phyloP scores from a whole-genome alignment of 1,284 basidiomycete species.

The Anthracocystis panici-leucophaei region DNA sequence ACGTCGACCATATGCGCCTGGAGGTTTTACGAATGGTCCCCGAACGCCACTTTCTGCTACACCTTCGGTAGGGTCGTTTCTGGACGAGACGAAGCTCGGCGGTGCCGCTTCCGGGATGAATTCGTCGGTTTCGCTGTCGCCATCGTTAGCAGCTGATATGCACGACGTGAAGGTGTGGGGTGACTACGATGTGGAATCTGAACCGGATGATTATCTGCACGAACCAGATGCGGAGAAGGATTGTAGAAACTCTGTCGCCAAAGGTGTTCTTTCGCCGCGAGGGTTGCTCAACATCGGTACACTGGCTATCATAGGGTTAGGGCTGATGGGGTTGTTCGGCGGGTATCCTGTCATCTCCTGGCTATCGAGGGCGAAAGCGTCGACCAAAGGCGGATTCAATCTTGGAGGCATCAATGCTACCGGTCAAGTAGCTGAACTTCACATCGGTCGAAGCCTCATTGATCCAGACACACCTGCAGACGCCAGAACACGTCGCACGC shows the following conservation, averaged over 20 bases:
- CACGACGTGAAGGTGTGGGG: conserved; percentile 41
- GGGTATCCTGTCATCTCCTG: conserved; percentile 55
- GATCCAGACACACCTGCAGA: conserved; percentile 60
- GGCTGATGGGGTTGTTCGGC: conserved; percentile 48
- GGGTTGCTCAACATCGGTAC: conserved; percentile 52
- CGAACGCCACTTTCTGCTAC: conserved; percentile 32
- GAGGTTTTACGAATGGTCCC: conserved; percentile 32
- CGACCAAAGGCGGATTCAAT: conserved; percentile 46
- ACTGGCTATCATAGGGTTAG: conserved; percentile 35
- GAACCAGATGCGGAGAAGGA: conserved; percentile 49
- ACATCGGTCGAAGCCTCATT: conserved; percentile 42
- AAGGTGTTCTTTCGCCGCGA: conserved; percentile 21
- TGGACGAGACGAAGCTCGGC: conserved; percentile 39
- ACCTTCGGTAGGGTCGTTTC: conserved; percentile 16
- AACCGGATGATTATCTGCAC: conserved; percentile 40
- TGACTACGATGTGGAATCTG: conserved; percentile 33
- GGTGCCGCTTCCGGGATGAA: neutral
- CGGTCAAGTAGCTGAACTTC: conserved; percentile 41
- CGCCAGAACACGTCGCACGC: conserved; percentile 28
- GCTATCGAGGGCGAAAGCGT: conserved; percentile 5
- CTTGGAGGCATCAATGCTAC: conserved; percentile 49
- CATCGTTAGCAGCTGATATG: conserved; percentile 3
- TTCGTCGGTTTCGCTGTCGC: conserved; percentile 12
- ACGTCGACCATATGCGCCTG: conserved; percentile 39
- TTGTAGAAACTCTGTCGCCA: neutral